A percentile compares a stretch with the other conserved stretches of the same genome.
Conservation (phyloP, 257 asterid genomes). For the Penstemon davidsonii region DNA sequence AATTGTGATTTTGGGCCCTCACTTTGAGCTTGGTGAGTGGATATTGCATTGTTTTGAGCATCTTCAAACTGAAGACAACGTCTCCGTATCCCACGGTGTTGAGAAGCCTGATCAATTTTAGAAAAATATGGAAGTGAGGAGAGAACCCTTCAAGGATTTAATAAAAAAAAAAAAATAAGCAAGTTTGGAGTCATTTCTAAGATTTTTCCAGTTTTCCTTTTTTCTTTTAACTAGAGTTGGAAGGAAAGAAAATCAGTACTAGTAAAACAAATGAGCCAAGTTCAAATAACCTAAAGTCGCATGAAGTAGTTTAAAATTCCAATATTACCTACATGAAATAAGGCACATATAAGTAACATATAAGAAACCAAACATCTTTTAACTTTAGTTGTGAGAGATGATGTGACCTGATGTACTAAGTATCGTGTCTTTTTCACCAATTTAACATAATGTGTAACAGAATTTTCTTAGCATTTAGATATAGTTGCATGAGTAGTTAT, state of each 20-base stretch:
- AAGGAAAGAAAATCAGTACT: neutral
- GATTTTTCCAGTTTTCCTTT: neutral
- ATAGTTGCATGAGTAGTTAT: neutral
- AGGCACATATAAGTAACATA: constrained; percentile 3
- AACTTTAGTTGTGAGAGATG: constrained; percentile 2
- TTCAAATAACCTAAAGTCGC: constrained; percentile 3
- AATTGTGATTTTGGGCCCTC: constrained; percentile 37
- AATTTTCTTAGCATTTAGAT: neutral
- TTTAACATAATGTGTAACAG: neutral
- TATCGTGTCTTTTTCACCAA: constrained; percentile 1
- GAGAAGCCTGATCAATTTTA: constrained; percentile 48
- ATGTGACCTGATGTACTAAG: constrained; percentile 1
- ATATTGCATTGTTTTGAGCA: constrained; percentile 33
- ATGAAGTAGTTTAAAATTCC: neutral
- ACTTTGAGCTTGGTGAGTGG: constrained; percentile 30
- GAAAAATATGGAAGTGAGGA: constrained; percentile 25
- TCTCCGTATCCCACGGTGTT: constrained; percentile 47
- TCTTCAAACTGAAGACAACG: constrained; percentile 74
- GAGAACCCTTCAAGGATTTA: constrained; percentile 10
- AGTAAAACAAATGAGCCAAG: constrained; percentile 16
- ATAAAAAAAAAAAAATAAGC: neutral
- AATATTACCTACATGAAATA: neutral
- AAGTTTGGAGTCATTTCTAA: neutral
- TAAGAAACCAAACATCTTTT: constrained; percentile 1
- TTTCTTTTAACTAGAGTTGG: constrained; percentile 4